Base-by-base conservation (phyloP, 177 flowering plant species). In the Vitis hybrid region DNA sequence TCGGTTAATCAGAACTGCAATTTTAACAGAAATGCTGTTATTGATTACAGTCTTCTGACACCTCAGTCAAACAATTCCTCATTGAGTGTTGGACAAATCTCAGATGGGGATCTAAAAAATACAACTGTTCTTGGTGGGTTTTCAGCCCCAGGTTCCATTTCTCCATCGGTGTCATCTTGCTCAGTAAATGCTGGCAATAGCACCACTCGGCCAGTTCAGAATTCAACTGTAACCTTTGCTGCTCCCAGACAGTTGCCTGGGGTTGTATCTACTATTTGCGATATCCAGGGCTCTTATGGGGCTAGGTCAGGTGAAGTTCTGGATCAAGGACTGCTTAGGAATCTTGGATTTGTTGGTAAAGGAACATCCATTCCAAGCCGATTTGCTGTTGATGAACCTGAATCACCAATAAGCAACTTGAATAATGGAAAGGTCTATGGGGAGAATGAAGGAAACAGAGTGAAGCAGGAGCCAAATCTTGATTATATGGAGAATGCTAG, bases 391-490 rank as follows among this genome's bases (percentile, higher is more conserved):
- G 86, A 86, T 76, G 89, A 87, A 68, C 68, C 71, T 53, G 92
- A 84, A 61, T 77, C 79, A 58, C 73, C 75, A 55, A 64, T 76
- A 15, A 68, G 67, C 67, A 80, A 81, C 64, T 39, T 59, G 10
- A 70, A 55, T 71, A 64, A 75, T 62, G 82, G 70, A 71, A 86
- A 70, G 55, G 12, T 53, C 18, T 74, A 58, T 71, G 61, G 49
- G 20, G 82, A 80, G 50, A 74, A 58, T 67, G 73, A 57, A 51
- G 80, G 64, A 14, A 74, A 65, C 66, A 76, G 52, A 73, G 83
- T 87, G 73, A 89, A 89, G 83, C 86, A 84, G 72, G 93, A 87
- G 76, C 81, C 84, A 55, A 77, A 65, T 71, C 55, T 81, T 67
- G 86, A 89, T 19, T 76, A 75, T 53, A 10, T 72, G 51, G 86